Evolutionary conservation across 2,329 filamentous ascomycete genomes (phyloP), one percentile per base, ranked within the genome.

Genomic region (Xylaria sp.): DNA sequence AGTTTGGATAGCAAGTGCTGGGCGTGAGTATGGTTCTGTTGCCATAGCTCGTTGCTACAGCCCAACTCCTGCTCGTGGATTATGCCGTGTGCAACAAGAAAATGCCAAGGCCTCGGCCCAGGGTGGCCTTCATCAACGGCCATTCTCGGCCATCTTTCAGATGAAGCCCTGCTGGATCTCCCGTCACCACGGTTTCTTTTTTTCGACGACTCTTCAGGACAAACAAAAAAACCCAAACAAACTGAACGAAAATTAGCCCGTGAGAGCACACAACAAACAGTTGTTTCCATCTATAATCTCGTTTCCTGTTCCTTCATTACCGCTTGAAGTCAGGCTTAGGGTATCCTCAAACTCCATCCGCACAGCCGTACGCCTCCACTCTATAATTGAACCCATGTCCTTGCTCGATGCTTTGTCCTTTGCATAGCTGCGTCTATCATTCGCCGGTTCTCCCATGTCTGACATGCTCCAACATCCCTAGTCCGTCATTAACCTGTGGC

Each of bases 301-400:
- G 72, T 74, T 72, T 61, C 39, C 65, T 70, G 72, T 66, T 54
- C 39, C 65, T 39, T 60, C 71, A 65, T 73, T 67, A 57, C 71
- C 70, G 60, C 63, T 61, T 61, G 51, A 70, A 64, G 65, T 65
- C 70, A 55, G 66, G 63, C 70, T 72, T 74, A 74, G 72, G 76
- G 76, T 77, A 78, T 77, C 70, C 73, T 68, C 68, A 76, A 75
- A 72, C 72, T 74, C 68, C 73, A 73, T 76, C 74, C 64, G 70
- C 75, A 76, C 75, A 77, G 66, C 74, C 75, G 66, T 75, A 74
- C 74, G 72, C 73, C 72, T 72, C 74, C 72, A 69, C 72, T 73
- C 70, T 72, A 73, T 70, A 55, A 70, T 66, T 58, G 56, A 66
- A 73, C 68, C 72, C 73, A 71, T 75, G 70, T 74, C 73, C 72